Evolutionary conservation across 2,329 filamentous ascomycete species (phyloP).

Genomic region (Phaeosphaeria sp.): DNA sequence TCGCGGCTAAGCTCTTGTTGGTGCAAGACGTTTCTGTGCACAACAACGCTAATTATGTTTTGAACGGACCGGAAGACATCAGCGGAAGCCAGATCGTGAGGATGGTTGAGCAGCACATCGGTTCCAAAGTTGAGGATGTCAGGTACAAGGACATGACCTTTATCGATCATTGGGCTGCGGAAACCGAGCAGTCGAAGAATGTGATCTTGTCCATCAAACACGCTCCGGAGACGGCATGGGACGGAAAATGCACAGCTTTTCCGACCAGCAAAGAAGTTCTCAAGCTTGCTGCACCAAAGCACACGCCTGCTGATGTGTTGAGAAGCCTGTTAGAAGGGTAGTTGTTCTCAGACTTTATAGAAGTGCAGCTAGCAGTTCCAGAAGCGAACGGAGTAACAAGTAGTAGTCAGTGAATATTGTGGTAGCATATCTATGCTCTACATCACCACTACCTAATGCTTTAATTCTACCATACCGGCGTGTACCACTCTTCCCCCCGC

Average conservation of each 20-base stretch:
- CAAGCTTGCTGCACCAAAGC: slow-evolving; percentile 15
- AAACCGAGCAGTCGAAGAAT: slow-evolving; percentile 11
- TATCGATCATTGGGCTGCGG: slow-evolving; percentile 9
- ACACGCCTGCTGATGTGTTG: slow-evolving; percentile 1
- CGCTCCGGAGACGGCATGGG: slow-evolving; percentile 12
- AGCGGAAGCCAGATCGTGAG: slow-evolving; percentile 16
- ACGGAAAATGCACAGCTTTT: slow-evolving; percentile 10
- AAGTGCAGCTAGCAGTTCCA: neutral
- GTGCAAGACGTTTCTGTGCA: slow-evolving; percentile 13
- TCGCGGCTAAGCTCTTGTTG: slow-evolving; percentile 20
- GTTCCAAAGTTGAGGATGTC: slow-evolving; percentile 16
- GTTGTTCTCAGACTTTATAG: slow-evolving; percentile 30
- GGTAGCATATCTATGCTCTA: no score
- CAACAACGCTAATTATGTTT: slow-evolving; percentile 18
- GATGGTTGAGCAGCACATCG: slow-evolving; percentile 20
- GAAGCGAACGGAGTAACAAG: neutral
- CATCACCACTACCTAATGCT: no score
- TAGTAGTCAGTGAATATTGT: neutral
- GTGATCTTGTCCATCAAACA: slow-evolving; percentile 16
- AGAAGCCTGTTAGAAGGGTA: neutral
- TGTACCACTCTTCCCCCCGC: no score
- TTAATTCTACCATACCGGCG: no score
- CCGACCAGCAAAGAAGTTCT: slow-evolving; percentile 25
- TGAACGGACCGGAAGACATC: slow-evolving; percentile 23
- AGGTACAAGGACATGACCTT: slow-evolving; percentile 17